These are phyloP conservation scores for Ceratobasidium sp. DNA, from an alignment of 1,284 basidiomycete genomes.

Conservation along the genomic window DNA sequence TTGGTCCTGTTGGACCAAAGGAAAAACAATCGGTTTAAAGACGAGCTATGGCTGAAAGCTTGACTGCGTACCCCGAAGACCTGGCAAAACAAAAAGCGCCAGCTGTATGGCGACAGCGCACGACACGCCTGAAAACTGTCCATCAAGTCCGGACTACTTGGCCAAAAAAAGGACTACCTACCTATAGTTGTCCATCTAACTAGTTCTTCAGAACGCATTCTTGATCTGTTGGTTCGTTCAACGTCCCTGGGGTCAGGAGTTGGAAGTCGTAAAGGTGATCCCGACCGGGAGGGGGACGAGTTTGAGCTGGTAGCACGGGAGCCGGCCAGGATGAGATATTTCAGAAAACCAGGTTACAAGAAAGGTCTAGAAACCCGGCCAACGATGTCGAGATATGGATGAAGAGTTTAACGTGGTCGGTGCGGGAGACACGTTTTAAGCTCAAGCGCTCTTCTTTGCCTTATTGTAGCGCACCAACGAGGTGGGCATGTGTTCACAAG, in stretches of 20 bases:
- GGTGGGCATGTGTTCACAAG: conserved; percentile 35
- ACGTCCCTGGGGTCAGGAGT: conserved; percentile 14
- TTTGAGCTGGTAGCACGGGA: conserved; percentile 28
- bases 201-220: conserved; percentile 35
- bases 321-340: conserved; percentile 30
- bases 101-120: conserved; percentile 24
- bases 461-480: conserved; percentile 35
- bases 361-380: conserved; percentile 18
- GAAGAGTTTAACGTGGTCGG: conserved; percentile 17
- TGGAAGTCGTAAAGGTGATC: conserved; percentile 18
- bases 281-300: conserved; percentile 2
- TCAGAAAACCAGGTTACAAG: conserved; percentile 27
- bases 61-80: conserved; percentile 14
- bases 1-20: background rate
- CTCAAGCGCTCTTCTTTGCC: conserved; percentile 10
- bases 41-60: background rate
- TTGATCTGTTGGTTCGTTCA: background rate
- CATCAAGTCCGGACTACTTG: background rate
- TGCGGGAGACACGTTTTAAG: conserved; percentile 14
- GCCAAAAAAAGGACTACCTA: background rate
- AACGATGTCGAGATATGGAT: conserved; percentile 1
- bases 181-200: conserved; percentile 31
- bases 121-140: conserved; percentile 21
- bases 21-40: background rate
- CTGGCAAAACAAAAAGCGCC: conserved; percentile 23